Evolutionary conservation across 2,329 filamentous ascomycete species (phyloP).

Genomic region (Sclerotiophoma versabilis): DNA sequence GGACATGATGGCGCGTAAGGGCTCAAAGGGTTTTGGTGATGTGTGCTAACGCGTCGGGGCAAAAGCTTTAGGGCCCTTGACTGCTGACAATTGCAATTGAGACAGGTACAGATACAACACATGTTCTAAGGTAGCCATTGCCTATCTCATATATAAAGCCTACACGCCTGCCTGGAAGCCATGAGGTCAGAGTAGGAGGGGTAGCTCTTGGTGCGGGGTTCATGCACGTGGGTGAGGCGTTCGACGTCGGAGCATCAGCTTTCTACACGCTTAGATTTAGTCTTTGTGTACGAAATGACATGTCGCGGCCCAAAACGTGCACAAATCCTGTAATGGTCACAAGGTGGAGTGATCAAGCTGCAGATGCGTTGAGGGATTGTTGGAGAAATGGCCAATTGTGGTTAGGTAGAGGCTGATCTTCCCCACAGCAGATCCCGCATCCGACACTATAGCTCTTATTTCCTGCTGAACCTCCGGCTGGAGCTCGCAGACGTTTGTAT

Average conservation of each 20-base stretch:
- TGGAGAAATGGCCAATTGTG: not conserved
- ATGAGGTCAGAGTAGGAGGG: constrained; percentile 20
- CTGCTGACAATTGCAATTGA: not conserved
- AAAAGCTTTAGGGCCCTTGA: not conserved
- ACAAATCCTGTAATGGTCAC: not conserved
- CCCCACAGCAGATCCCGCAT: constrained; percentile 11
- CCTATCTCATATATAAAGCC: constrained; percentile 11
- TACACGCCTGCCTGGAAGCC: not conserved
- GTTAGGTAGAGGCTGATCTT: constrained; percentile 16
- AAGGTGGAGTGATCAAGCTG: constrained; percentile 8
- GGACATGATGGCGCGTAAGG: constrained; percentile 29
- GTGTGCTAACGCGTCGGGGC: not conserved
- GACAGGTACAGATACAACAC: not conserved
- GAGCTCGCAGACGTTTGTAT: not conserved
- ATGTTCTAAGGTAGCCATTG: not conserved
- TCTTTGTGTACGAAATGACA: constrained; percentile 6
- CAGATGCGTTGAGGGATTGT: constrained; percentile 1
- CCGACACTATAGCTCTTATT: not conserved
- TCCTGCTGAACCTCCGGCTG: not conserved
- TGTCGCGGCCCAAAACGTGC: not conserved
- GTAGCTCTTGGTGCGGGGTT: constrained; percentile 20
- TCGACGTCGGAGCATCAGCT: constrained; percentile 4
- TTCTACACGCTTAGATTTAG: constrained; percentile 1
- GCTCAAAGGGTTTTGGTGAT: not conserved
- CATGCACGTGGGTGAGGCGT: constrained; percentile 14